Percentiles rank a stretch among this genome's conserved stretches.
Conservation (phyloP, 352 stramenopile species). For the Discostella stelligera region DNA sequence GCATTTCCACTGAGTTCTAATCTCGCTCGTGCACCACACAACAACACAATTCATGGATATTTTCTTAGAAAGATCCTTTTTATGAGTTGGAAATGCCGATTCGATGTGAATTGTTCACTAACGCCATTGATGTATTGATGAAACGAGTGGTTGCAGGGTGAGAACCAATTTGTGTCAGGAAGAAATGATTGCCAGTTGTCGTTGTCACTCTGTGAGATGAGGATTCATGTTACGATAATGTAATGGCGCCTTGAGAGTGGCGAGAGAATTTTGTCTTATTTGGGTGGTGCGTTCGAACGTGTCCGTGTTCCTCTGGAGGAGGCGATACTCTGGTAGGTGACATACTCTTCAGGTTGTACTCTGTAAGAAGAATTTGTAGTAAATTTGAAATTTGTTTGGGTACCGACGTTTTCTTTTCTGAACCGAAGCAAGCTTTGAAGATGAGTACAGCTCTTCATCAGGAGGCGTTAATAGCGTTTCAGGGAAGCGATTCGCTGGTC, state of each 20-base stretch:
- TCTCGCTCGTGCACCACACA: not conserved
- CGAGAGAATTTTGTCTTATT: too few relatives aligned
- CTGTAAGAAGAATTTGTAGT: not conserved
- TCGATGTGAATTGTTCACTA: slow-evolving; percentile 76
- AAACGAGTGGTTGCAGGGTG: slow-evolving; percentile 30
- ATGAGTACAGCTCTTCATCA: slow-evolving; percentile 7
- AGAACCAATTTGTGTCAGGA: too few relatives aligned
- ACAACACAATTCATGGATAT: not conserved
- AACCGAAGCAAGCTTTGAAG: not conserved
- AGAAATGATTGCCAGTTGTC: too few relatives aligned
- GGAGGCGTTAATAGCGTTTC: slow-evolving; percentile 13
- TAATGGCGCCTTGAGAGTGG: too few relatives aligned
- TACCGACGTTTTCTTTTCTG: not conserved
- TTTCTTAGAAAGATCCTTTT: slow-evolving; percentile 77
- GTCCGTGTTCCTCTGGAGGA: too few relatives aligned
- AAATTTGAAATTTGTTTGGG: not conserved
- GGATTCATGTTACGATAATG: too few relatives aligned
- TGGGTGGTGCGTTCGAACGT: too few relatives aligned
- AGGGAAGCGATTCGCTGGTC: slow-evolving; percentile 20
- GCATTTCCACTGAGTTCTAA: not conserved
- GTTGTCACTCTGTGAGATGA: too few relatives aligned
- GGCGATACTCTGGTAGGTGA: too few relatives aligned
- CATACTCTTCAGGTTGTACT: not conserved
- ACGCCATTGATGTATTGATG: slow-evolving; percentile 73
- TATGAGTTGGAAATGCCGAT: slow-evolving; percentile 85